Evolutionary conservation across 2,329 filamentous ascomycete species (phyloP), one percentile per base, ranked within the genome.

Genomic region (Pseudogymnoascus sp.): DNA sequence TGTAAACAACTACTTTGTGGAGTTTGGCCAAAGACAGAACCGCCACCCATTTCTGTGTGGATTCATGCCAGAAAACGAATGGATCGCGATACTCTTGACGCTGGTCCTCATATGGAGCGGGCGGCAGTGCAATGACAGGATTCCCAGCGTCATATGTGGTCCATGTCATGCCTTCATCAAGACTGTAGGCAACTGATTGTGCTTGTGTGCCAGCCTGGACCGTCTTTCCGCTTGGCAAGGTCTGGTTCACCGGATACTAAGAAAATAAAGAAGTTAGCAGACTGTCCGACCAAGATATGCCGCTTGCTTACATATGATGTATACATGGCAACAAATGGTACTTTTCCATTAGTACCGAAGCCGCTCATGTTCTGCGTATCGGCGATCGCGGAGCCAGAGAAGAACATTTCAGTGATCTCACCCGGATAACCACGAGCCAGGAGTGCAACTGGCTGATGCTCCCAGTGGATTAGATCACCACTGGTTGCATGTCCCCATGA

Each of bases 401-500:
- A 83, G 41, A 80, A 76, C 61, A 73, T 77, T 5, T 60, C 59
- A 7, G 36, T 39, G 36, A 60, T 38, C n/a, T 45, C 1, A 79
- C 79, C 52, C 75, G 81, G 28, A 12, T 35, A 33, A 19, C 52
- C 52, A 33, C 28, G 35, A 19, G 28, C 28, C 16, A 16, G 6
- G 2, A 88, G 72, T 12, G 84, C 84, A 65, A 87, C 82, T 2
- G 80, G 79, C 67, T 86, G 83, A 65, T 87, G 85, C 1, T 74
- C 75, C 85, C 85, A 89, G 62, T 82, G 80, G 67, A 84, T 85
- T 1, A 88, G 73, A 66, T 88, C 84, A 19, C 73, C 69, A 49
- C 80, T 84, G 2, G 83, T 87, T 3, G 84, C 84, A 68, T 88
- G 84, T 14, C 85, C 85, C 85, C 85, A 88, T 65, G 86, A 83